Percentiles rank a stretch among this genome's conserved stretches.
phyloP scores from a whole-genome alignment of 2,329 filamentous ascomycete genomes.

The Pezicula radicicola region DNA sequence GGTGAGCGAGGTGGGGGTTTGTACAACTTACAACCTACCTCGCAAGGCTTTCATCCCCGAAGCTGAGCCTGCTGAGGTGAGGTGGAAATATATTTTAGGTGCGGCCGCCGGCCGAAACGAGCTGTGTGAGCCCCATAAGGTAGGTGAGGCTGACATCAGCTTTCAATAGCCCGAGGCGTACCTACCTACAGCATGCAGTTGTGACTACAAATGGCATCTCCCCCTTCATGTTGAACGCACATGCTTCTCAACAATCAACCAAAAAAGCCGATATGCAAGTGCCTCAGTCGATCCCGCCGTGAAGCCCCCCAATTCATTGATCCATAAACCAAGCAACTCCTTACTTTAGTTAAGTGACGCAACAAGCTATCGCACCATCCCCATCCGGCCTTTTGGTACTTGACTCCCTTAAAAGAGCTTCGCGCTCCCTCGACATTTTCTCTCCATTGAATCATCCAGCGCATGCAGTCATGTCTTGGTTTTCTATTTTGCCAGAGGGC shows the following conservation, averaged over 20 bases:
- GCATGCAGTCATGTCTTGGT: constrained; percentile 51
- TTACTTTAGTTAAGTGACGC: no score
- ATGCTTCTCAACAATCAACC: neutral
- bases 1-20: neutral
- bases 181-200: neutral
- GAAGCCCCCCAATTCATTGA: no score
- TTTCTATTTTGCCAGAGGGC: constrained; percentile 60
- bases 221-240: neutral
- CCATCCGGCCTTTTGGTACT: no score
- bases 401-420: no score
- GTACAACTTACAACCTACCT: neutral
- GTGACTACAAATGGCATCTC: neutral
- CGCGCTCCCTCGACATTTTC: no score
- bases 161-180: no score
- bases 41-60: constrained; percentile 3
- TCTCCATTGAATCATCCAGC: no score
- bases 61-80: constrained; percentile 2
- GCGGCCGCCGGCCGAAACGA: neutral
- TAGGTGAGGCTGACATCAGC: no score
- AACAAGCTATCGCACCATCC: no score
- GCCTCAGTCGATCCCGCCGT: neutral
- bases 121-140: neutral
- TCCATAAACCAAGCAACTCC: no score
- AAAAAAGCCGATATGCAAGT: neutral
- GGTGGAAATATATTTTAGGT: neutral